These are phyloP conservation scores for Heritiera littoralis DNA, from an alignment of 345 rosid genomes.

Conservation along the genomic window DNA sequence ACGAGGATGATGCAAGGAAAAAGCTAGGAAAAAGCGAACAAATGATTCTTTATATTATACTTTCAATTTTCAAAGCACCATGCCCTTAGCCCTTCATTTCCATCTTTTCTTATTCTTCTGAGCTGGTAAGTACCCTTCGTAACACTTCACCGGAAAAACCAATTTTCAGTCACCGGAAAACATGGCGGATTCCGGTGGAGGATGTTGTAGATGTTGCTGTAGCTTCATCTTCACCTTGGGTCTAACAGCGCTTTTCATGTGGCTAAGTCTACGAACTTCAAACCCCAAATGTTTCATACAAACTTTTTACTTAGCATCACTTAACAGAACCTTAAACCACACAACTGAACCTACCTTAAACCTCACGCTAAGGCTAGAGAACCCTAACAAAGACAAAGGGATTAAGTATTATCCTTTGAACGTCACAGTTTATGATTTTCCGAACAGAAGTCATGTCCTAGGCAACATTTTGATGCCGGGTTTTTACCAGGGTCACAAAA, in stretches of 20 bases:
- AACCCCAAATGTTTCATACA: slow-evolving; percentile 56
- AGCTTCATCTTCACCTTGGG: slow-evolving; percentile 59
- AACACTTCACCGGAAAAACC: slow-evolving; percentile 10
- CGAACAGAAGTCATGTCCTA: neutral
- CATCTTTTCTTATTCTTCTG: neutral
- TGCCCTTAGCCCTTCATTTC: neutral
- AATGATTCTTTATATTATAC: neutral
- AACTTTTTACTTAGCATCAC: slow-evolving; percentile 57
- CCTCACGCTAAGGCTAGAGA: slow-evolving; percentile 48
- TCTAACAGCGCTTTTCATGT: slow-evolving; percentile 62
- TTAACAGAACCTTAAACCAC: slow-evolving; percentile 40
- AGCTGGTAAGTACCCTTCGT: neutral
- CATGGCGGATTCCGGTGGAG: slow-evolving; percentile 34
- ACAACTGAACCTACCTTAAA: slow-evolving; percentile 38
- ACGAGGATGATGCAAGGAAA: neutral
- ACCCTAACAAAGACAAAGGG: slow-evolving; percentile 75
- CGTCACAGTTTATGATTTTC: slow-evolving; percentile 12
- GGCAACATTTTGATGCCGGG: neutral
- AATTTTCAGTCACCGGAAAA: slow-evolving; percentile 6
- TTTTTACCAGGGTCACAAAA: slow-evolving; percentile 27
- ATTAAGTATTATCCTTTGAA: slow-evolving; percentile 60
- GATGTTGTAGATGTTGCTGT: slow-evolving; percentile 54
- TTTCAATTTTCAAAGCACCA: no score
- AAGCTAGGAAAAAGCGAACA: neutral
- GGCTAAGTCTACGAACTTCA: slow-evolving; percentile 69